Evolutionary conservation across 495 filamentous ascomycete genomes (phyloP).

Genomic region (Penicillium ochrochloron): DNA sequence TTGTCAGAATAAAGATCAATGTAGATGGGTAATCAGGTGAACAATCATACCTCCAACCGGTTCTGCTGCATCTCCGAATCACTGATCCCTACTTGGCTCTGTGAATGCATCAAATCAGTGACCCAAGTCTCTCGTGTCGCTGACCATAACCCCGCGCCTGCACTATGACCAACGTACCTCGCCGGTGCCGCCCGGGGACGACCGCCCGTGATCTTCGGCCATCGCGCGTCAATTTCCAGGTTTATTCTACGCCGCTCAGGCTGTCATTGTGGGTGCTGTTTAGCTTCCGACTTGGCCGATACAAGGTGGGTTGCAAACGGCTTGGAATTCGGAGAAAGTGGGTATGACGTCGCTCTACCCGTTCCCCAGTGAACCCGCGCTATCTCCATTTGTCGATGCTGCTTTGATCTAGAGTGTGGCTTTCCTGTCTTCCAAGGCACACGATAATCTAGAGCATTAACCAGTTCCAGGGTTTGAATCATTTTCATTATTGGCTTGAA

Average conservation of each 20-base stretch:
- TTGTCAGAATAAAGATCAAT: background rate
- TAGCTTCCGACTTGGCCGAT: slow-evolving; percentile 6
- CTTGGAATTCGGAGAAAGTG: slow-evolving; percentile 22
- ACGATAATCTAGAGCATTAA: background rate
- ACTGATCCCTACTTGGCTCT: slow-evolving; percentile 43
- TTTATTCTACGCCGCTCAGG: slow-evolving; percentile 10
- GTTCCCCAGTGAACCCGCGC: background rate
- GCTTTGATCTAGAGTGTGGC: background rate
- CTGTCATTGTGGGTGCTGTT: slow-evolving; percentile 25
- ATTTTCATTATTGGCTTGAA: background rate
- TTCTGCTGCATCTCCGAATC: slow-evolving; percentile 53
- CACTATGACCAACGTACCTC: slow-evolving; percentile 27
- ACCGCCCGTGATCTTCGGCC: slow-evolving; percentile 20
- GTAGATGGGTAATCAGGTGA: background rate
- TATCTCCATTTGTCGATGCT: background rate
- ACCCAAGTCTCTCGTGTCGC: slow-evolving; percentile 4
- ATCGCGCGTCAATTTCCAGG: slow-evolving; percentile 21
- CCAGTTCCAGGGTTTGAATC: background rate
- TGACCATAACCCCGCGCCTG: background rate
- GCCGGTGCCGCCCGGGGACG: slow-evolving; percentile 25
- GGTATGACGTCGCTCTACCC: slow-evolving; percentile 38
- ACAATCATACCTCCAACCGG: slow-evolving; percentile 50
- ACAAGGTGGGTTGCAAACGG: slow-evolving; percentile 18
- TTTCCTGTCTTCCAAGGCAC: background rate
- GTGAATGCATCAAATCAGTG: slow-evolving; percentile 25